Base-by-base conservation (phyloP, 179 eudicot genomes). In the Spinacia oleracea region DNA sequence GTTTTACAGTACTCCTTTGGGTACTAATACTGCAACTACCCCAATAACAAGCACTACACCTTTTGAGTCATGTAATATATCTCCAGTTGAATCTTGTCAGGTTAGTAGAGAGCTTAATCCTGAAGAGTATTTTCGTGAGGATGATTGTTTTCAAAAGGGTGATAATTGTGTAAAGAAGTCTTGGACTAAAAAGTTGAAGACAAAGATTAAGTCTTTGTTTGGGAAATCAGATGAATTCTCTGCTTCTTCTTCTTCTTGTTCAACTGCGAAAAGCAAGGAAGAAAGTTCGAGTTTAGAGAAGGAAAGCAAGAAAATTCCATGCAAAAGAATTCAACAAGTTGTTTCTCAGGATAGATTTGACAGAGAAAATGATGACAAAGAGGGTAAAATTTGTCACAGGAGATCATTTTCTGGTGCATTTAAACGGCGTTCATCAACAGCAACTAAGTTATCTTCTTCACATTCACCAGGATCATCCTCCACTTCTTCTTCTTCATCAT, bases 331-430 rank as follows among this genome's bases (percentile, higher is more conserved):
- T 58, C 80, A 46, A 32, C 65, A 40, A 77, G 71, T 74, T 81
- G 82, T 75, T 77, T 78, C 74, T 53, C 56, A 20, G 51, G 78
- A 79, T 68, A 83, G 50, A 72, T 45, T 74, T 42, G 81, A 80
- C 9, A 83, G 82, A 29, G 75, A 86, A 48, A 53, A 53, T 69
- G 81, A 69, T 50, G 67, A 55, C 6, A 81, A 82, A 31, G 85
- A 76, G 10, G 81, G 69, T 6, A 35, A 70, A 25, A 73, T 73
- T 69, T 77, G 82, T 72, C 96, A 90, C 74, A 89, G 96, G 77
- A 89, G 90, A 70, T 93, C 98, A 48, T 90, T 93, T 62, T 91
- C 98, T 0, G 92, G 91, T 34, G 93, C 92, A 4, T 82, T 91
- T 51, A 91, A 90, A 77, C 78, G 85, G 25, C 80, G 86, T 34